Conservation (phyloP, 208 protist species). For the Naegleria fowleri region DNA sequence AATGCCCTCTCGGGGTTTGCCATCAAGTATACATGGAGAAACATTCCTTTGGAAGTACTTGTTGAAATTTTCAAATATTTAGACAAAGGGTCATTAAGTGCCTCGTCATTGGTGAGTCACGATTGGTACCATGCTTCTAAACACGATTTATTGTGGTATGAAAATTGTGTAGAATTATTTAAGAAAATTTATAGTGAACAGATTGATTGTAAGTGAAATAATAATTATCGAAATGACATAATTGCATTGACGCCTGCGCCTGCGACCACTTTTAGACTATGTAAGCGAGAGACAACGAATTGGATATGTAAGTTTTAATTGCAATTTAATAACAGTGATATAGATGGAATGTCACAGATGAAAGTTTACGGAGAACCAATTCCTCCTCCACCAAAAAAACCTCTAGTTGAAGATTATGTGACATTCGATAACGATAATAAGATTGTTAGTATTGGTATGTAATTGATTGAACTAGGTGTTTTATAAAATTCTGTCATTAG, state of each 20-base stretch:
- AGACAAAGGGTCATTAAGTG: not conserved
- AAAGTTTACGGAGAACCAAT: not conserved
- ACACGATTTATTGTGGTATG: not conserved
- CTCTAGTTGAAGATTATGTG: not conserved
- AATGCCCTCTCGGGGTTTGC: not conserved
- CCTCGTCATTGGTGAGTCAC: not conserved
- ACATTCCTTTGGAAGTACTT: not conserved
- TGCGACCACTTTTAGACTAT: too few relatives aligned
- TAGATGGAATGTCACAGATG: not conserved
- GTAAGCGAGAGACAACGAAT: not conserved
- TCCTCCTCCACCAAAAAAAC: not conserved
- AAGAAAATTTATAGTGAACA: not conserved
- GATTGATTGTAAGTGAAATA: not conserved
- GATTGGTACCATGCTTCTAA: not conserved
- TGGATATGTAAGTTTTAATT: not conserved
- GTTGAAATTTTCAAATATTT: not conserved
- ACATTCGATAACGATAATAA: not conserved
- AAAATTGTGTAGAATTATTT: not conserved
- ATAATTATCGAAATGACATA: too few relatives aligned
- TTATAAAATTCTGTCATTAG: too few relatives aligned
- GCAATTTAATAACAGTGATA: too few relatives aligned
- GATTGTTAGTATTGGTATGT: not conserved
- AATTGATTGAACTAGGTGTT: too few relatives aligned
- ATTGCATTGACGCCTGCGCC: too few relatives aligned
- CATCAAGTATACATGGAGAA: not conserved